Evolutionary conservation across 768 basidiomycete species (phyloP).

Genomic region (Lentinula detonsa): DNA sequence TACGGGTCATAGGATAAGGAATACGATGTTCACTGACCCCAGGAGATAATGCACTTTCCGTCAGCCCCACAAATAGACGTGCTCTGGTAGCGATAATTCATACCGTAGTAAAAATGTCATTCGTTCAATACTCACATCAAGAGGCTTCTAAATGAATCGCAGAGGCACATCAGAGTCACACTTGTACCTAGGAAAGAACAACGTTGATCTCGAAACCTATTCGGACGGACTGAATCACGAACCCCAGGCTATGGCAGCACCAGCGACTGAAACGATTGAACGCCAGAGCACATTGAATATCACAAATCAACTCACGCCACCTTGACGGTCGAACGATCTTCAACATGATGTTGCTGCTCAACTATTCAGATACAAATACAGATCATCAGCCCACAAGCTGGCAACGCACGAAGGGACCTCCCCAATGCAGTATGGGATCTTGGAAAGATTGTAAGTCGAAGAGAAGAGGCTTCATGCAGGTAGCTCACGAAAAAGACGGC

Average conservation of each 20-base stretch:
- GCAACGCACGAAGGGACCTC: conserved; percentile 27
- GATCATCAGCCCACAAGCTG: not conserved
- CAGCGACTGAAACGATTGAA: conserved; percentile 15
- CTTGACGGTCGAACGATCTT: conserved; percentile 24
- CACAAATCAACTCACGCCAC: conserved; percentile 20
- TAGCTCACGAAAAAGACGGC: conserved; percentile 28
- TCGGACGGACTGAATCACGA: not conserved
- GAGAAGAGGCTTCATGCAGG: not conserved
- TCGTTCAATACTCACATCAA: conserved; percentile 17
- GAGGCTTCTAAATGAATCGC: conserved; percentile 22
- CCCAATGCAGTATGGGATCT: conserved; percentile 27
- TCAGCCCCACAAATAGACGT: conserved; percentile 32
- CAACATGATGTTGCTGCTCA: conserved; percentile 23
- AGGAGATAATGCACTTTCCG: conserved; percentile 33
- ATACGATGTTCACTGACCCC: conserved; percentile 18
- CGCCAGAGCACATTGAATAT: not conserved
- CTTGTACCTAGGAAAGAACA: conserved; percentile 13
- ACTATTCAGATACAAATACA: not conserved
- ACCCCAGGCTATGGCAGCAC: conserved; percentile 29
- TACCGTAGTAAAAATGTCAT: not conserved
- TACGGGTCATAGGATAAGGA: not conserved
- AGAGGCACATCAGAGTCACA: conserved; percentile 27
- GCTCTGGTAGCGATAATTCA: conserved; percentile 15
- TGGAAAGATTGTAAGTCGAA: not conserved
- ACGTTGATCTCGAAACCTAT: not conserved